Evolutionary conservation across 169 alveolate species (phyloP).

Genomic region (Theileria luwenshuni): DNA sequence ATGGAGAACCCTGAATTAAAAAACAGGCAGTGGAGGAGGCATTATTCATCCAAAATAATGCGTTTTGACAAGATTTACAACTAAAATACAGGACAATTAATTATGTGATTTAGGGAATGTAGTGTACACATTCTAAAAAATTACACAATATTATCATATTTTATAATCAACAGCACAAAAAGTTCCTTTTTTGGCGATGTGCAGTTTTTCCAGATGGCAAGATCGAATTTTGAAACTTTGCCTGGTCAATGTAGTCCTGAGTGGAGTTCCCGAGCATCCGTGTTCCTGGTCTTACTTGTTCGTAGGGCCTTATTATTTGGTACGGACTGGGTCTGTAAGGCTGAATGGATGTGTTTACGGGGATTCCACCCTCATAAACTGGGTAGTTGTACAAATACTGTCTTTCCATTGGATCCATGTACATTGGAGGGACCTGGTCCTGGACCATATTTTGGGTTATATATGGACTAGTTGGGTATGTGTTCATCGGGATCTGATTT

Average conservation of each 20-base stretch:
- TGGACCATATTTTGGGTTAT: conserved; percentile 40
- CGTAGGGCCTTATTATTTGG: conserved; percentile 46
- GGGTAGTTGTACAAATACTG: conserved; percentile 26
- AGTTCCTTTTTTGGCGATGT: conserved; percentile 60
- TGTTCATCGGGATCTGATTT: not conserved
- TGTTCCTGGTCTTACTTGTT: conserved; percentile 29
- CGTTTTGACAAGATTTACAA: not conserved
- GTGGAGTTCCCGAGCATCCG: conserved; percentile 2
- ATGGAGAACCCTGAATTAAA: conserved; percentile 19
- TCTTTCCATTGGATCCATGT: conserved; percentile 51
- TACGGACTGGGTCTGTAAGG: conserved; percentile 22
- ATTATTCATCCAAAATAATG: not conserved
- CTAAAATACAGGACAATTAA: not conserved
- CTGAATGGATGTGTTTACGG: conserved; percentile 20
- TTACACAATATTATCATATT: not conserved
- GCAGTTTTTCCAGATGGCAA: conserved; percentile 28
- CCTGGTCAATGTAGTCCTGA: conserved; percentile 9
- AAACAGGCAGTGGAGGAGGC: not conserved
- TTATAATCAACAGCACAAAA: conserved; percentile 53
- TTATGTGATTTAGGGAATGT: not conserved
- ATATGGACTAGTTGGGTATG: conserved; percentile 27
- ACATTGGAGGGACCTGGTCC: conserved; percentile 35
- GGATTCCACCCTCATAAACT: conserved; percentile 36
- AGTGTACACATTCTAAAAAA: no score
- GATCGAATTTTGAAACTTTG: conserved; percentile 18